Conservation (phyloP, 1,284 basidiomycete species). For the Tausonia pullulans region DNA sequence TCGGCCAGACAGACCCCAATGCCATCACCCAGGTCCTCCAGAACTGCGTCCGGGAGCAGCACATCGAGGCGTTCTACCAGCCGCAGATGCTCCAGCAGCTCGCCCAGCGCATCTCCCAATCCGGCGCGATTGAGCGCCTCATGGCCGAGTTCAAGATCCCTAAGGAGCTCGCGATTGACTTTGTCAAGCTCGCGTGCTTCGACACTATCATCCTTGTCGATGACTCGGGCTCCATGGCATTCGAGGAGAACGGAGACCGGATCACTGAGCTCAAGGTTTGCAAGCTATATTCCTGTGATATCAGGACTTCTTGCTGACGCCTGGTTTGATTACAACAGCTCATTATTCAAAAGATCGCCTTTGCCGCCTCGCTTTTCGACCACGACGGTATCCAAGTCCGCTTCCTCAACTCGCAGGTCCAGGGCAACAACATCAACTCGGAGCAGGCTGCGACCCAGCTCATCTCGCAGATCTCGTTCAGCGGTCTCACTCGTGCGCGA, state of each 20-base stretch:
- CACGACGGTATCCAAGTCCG: slow-evolving; percentile 38
- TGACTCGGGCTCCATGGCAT: slow-evolving; percentile 36
- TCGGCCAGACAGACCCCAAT: slow-evolving; percentile 11
- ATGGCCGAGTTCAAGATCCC: slow-evolving; percentile 37
- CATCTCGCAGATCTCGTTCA: slow-evolving; percentile 37
- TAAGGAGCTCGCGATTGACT: slow-evolving; percentile 35
- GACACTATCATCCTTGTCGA: slow-evolving; percentile 35
- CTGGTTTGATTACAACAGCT: background rate
- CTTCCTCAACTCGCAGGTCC: slow-evolving; percentile 38
- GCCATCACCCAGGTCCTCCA: slow-evolving; percentile 21
- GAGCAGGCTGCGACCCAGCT: slow-evolving; percentile 35
- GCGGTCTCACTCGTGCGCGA: slow-evolving; percentile 24
- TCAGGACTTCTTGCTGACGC: background rate
- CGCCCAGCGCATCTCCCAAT: slow-evolving; percentile 33
- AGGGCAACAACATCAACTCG: slow-evolving; percentile 37
- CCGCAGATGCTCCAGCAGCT: slow-evolving; percentile 35
- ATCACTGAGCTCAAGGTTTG: slow-evolving; percentile 34
- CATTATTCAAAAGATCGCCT: slow-evolving; percentile 29
- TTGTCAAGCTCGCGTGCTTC: slow-evolving; percentile 35
- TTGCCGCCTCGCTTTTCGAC: slow-evolving; percentile 38
- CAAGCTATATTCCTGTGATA: slow-evolving; percentile 20
- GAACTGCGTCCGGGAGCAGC: slow-evolving; percentile 28
- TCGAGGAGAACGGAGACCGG: slow-evolving; percentile 35
- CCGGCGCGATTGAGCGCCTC: slow-evolving; percentile 34
- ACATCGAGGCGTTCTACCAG: slow-evolving; percentile 38